Evolutionary conservation across 768 basidiomycete species (phyloP).

Genomic region (Phaffia tasmanica): DNA sequence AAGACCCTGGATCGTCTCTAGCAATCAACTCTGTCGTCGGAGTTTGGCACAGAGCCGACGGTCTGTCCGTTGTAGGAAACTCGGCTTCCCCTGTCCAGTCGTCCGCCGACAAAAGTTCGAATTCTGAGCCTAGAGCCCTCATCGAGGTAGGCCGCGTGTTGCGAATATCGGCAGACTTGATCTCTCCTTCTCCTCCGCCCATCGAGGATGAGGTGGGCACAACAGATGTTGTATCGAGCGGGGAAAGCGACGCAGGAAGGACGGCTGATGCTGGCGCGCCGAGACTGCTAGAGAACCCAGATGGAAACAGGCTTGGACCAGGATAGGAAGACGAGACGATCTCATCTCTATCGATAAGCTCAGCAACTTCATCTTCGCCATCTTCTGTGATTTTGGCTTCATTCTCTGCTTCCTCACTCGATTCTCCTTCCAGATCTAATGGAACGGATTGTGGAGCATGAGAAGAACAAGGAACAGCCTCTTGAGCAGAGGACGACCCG

Average conservation of each 20-base stretch:
- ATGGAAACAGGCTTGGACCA: neutral
- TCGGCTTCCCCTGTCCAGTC: slow-evolving; percentile 12
- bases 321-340: neutral
- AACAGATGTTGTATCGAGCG: neutral
- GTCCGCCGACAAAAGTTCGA: slow-evolving; percentile 20
- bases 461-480: neutral
- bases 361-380: no score
- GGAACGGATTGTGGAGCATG: no score
- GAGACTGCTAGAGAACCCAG: no score
- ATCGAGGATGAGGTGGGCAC: neutral
- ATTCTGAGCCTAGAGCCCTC: slow-evolving; percentile 21
- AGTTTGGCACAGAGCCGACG: neutral
- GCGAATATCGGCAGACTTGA: no score
- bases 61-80: neutral
- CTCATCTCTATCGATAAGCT: no score
- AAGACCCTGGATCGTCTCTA: neutral
- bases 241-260: neutral
- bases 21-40: neutral
- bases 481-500: neutral
- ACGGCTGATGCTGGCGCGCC: neutral
- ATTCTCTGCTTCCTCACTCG: no score
- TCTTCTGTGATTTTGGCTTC: no score
- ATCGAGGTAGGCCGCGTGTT: neutral
- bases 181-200: no score
- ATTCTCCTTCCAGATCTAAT: no score